Percentiles rank a stretch among this genome's conserved stretches.
phyloP scores from a whole-genome alignment of 345 rosid genomes.

The Physaria fendleri region DNA sequence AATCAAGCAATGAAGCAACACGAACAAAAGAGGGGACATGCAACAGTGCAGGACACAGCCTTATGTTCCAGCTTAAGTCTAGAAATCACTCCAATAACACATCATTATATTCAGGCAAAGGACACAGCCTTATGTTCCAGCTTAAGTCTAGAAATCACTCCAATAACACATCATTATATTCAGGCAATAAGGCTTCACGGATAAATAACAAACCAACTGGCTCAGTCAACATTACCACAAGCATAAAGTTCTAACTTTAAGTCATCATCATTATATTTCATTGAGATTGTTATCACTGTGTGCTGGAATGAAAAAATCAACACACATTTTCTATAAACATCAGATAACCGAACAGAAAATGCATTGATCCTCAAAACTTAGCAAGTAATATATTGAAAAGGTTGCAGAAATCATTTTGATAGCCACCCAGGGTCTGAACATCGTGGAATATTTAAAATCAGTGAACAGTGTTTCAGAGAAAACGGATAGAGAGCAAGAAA shows the following conservation, averaged over 20 bases:
- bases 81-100: neutral
- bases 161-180: neutral
- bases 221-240: constrained; percentile 1
- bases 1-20: too few relatives aligned
- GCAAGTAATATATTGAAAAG: neutral
- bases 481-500: neutral
- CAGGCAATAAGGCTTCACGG: neutral
- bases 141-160: neutral
- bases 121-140: constrained; percentile 2
- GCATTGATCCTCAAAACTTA: constrained; percentile 4
- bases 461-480: neutral
- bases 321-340: neutral
- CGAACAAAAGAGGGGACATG: neutral
- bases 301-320: neutral
- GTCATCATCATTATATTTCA: constrained; percentile 1
- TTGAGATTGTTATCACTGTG: neutral
- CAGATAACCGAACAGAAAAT: neutral
- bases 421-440: neutral
- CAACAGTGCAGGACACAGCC: neutral
- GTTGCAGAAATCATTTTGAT: neutral
- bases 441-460: neutral
- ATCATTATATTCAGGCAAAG: neutral
- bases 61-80: constrained; percentile 4
- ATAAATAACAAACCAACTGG: neutral
- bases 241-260: neutral